Evolutionary conservation across 345 rosid species (phyloP), one percentile per base, ranked within the genome.

Genomic region (Lepidium sativum): DNA sequence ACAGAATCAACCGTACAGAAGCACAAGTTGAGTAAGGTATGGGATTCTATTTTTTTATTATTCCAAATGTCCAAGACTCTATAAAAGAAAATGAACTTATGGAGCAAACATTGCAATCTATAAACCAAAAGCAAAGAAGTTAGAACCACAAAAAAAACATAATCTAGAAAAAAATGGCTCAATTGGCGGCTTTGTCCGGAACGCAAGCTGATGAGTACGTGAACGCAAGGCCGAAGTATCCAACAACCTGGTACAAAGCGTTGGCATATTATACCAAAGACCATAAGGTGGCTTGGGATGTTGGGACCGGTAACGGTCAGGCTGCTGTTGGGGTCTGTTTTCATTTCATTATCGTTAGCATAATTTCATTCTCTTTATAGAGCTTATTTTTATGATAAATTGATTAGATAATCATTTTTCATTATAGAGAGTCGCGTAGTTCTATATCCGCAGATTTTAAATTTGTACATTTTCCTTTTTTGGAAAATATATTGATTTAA

Each of bases 301-400:
- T 70, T 29, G 75, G 75, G 2, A 62, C 69, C n/a, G 75, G 75
- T 9, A 70, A 70, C 15, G 75, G 75, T 38, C 75, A 70, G n/a
- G 75, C 75, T 54, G 75, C 75, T 14, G 1, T 70, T 10, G 75
- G 75, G 33, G 75, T 70, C 54, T 18, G 56, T 35, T 60, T 67
- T 44, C 29, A 43, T 43, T 57, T 39, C 34, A 64, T 38, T 38
- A 31, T 9, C 16, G 4, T 32, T 29, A 33, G 10, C 20, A 39
- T n/a, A 57, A 1, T 39, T 20, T 53, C 8, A 33, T 52, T 1
- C 31, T 31, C 8, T 51, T 39, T 25, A 25, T 25, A 6, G 6
- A 25, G 5, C 29, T 25, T 4, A 25, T 4, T 25, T 25, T 3
- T 1, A 23, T 23, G 25, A 23, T 23, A 23, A 3, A 4, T 23